A percentile compares a stretch with the other conserved stretches of the same genome.
These are phyloP conservation scores for Mangifera indica DNA, from an alignment of 345 rosid species.

Conservation along the genomic window DNA sequence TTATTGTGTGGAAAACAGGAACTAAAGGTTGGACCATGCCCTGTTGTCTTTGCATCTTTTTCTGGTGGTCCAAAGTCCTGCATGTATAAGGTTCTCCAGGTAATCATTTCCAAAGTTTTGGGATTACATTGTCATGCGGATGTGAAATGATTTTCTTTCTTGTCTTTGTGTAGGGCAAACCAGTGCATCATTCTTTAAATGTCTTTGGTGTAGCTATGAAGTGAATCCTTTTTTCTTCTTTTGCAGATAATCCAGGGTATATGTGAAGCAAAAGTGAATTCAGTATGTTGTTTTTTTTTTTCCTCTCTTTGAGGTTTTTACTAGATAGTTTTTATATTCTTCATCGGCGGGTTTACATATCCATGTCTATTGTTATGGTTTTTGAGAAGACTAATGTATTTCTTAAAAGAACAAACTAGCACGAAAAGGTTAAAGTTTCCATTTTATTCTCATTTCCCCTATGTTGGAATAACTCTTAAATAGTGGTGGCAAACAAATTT, in stretches of 20 bases:
- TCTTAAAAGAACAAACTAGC: background rate
- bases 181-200: background rate
- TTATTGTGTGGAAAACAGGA: slow-evolving; percentile 42
- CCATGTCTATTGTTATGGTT: background rate
- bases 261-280: slow-evolving; percentile 47
- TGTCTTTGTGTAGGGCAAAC: background rate
- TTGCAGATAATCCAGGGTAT: slow-evolving; percentile 72
- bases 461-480: background rate
- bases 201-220: background rate
- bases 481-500: background rate
- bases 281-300: slow-evolving; percentile 38
- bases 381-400: background rate
- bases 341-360: background rate
- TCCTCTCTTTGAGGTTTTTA: background rate
- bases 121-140: background rate
- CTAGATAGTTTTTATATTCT: background rate
- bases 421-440: background rate
- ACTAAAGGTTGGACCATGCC: slow-evolving; percentile 68
- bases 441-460: background rate
- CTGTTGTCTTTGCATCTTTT: slow-evolving; percentile 79
- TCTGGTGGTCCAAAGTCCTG: slow-evolving; percentile 93
- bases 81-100: slow-evolving; percentile 94
- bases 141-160: background rate
- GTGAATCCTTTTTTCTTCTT: slow-evolving; percentile 9
- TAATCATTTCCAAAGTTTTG: slow-evolving; percentile 25